Evolutionary conservation across 1,139 yeast species (phyloP).

Genomic region (Oligophagozyma castellii): DNA sequence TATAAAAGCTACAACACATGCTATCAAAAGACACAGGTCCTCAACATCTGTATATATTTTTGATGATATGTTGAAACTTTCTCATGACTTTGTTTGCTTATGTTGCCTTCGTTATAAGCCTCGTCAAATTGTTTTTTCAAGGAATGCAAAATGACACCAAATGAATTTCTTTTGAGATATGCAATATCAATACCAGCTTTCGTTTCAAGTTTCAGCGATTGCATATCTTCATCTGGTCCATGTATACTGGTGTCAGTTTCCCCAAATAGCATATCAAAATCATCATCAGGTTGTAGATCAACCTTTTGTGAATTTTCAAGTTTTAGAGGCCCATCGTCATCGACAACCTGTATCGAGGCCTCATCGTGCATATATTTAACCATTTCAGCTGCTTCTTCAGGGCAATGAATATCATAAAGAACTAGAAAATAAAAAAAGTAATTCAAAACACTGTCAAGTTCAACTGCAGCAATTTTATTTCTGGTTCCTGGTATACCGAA

Average conservation of each 20-base stretch:
- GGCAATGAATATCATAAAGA: conserved; percentile 16
- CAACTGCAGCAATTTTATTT: conserved; percentile 12
- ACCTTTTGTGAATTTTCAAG: conserved; percentile 10
- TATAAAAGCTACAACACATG: not conserved
- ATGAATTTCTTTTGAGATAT: conserved; percentile 10
- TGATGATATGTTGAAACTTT: conserved; percentile 11
- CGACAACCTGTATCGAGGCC: conserved; percentile 3
- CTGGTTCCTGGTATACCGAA: conserved; percentile 17
- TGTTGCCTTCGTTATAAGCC: conserved; percentile 9
- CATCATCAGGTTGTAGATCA: conserved; percentile 19
- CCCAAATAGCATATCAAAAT: conserved; percentile 25
- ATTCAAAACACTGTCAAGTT: conserved; percentile 17
- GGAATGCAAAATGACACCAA: conserved; percentile 17
- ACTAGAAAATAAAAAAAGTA: conserved; percentile 22
- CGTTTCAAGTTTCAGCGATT: conserved; percentile 1
- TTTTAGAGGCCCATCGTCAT: conserved; percentile 3
- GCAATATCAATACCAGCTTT: conserved; percentile 2
- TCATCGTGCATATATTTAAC: conserved; percentile 12
- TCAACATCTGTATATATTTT: conserved; percentile 16
- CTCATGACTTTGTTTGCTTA: conserved; percentile 13
- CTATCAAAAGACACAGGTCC: conserved; percentile 14
- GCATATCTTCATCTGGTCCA: conserved; percentile 14
- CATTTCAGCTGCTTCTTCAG: conserved; percentile 14
- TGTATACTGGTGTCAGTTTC: conserved; percentile 21
- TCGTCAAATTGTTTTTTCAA: conserved; percentile 8